Evolutionary conservation across 2,329 filamentous ascomycete species (phyloP), one percentile per base, ranked within the genome.

Genomic region (Lasiodiplodia sp.): DNA sequence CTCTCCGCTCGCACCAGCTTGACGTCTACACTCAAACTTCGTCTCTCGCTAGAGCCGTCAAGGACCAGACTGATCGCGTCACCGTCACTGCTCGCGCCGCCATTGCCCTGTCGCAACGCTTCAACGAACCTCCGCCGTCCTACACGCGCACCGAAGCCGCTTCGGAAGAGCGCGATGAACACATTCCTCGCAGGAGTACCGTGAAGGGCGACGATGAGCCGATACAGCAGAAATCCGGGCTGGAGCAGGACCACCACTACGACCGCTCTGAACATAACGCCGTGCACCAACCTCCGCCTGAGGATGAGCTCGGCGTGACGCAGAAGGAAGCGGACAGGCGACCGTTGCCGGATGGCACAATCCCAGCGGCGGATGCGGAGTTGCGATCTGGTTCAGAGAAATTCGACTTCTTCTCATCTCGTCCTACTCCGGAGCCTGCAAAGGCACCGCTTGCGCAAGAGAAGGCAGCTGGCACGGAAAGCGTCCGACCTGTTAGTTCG

Each of bases 1-100:
- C 81, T 52, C 83, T 90, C 60, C 87, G 88, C 25, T 82, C 84
- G 66, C 84, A 85, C 67, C 89, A 92, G 76, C 81, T 90, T 73
- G 86, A 91, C 75, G 78, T 88, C 58, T 91, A 87, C 78, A 88
- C 82, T 62, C 84, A 86, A 72, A 91, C 90, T 0, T 92, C 90
- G 2, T 87, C 86, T 37, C 78, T 92, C 58, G 87, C 88, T 34
- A 89, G 87, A 75, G 86, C 86, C 16, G 82, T 90, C 68, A 88
- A 88, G 76, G 83, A 76, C 64, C 88, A 90, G 78, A 87, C 86
- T 2, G 87, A 90, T 70, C 84, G 86, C 67, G 78, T 91, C 62
- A 88, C 88, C 1, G 80, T 89, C 63, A 90, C 88, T 21, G 84
- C 85, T 47, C 84, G 86, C 72, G 89, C 89, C 52, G 88, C 88